Conservation (phyloP, 2,329 filamentous ascomycete genomes). For the Purpureocillium takamizusanense region DNA sequence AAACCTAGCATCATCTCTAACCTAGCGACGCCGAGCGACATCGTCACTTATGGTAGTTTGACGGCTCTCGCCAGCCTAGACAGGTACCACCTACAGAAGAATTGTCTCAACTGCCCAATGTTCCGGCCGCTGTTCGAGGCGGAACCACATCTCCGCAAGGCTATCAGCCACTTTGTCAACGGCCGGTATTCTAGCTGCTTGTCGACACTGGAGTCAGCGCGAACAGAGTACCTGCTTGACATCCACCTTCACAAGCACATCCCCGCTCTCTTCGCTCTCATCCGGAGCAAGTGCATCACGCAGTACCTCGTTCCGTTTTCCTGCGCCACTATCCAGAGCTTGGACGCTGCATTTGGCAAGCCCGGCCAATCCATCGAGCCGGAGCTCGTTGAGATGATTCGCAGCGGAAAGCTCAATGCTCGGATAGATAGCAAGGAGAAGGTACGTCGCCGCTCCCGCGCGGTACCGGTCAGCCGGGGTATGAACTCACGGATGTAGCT, state of each 20-base stretch:
- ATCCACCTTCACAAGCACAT: constrained; percentile 74
- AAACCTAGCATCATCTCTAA: constrained; percentile 53
- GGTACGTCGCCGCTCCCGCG: constrained; percentile 28
- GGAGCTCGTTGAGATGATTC: constrained; percentile 75
- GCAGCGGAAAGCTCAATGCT: constrained; percentile 60
- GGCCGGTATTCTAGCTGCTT: constrained; percentile 84
- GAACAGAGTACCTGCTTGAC: constrained; percentile 82
- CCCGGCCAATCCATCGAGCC: constrained; percentile 54
- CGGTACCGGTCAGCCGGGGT: not conserved
- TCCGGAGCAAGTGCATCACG: constrained; percentile 85
- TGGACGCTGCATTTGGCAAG: constrained; percentile 67
- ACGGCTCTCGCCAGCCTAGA: constrained; percentile 87
- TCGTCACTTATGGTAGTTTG: constrained; percentile 86
- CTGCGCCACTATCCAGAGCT: constrained; percentile 69
- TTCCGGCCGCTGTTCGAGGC: constrained; percentile 88
- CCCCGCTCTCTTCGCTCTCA: constrained; percentile 56
- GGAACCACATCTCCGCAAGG: constrained; percentile 88
- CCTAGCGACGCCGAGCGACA: constrained; percentile 73
- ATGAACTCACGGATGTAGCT: constrained; percentile 33
- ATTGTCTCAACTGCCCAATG: constrained; percentile 67
- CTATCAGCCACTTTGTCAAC: constrained; percentile 80
- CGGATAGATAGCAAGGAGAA: constrained; percentile 78
- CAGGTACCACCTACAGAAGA: constrained; percentile 61
- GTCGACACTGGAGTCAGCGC: constrained; percentile 71
- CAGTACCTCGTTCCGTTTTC: constrained; percentile 91